Evolutionary conservation across 1,284 basidiomycete genomes (phyloP).

Genomic region (Pterulicium gracile): DNA sequence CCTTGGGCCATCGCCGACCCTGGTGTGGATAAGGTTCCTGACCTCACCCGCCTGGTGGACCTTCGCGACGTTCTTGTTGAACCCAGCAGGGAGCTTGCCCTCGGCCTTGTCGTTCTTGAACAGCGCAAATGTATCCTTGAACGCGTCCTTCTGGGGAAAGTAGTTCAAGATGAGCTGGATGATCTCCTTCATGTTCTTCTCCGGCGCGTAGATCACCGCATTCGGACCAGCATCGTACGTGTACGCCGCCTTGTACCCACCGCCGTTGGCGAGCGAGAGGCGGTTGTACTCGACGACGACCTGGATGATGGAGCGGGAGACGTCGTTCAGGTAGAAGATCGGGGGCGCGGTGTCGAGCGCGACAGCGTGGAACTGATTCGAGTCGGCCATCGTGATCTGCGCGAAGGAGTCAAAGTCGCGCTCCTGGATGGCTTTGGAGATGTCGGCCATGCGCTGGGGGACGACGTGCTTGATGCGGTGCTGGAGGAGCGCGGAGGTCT

Average conservation of each 20-base stretch:
- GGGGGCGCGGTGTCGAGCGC: slow-evolving; percentile 95
- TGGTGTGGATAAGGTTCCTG: slow-evolving; percentile 83
- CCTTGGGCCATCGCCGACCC: slow-evolving; percentile 85
- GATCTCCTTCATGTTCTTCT: slow-evolving; percentile 71
- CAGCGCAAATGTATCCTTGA: slow-evolving; percentile 67
- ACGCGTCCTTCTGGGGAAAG: slow-evolving; percentile 72
- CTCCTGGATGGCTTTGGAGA: slow-evolving; percentile 69
- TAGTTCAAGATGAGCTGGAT: slow-evolving; percentile 66
- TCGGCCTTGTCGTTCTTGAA: slow-evolving; percentile 34
- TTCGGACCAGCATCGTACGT: slow-evolving; percentile 99
- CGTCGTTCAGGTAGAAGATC: slow-evolving; percentile 99
- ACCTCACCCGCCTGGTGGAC: slow-evolving; percentile 69
- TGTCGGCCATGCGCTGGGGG: slow-evolving; percentile 77
- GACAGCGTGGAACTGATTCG: slow-evolving; percentile 98
- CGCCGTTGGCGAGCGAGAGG: slow-evolving; percentile 50
- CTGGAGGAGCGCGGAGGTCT: slow-evolving; percentile 83
- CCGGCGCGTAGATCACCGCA: slow-evolving; percentile 90
- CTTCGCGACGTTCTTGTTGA: slow-evolving; percentile 71
- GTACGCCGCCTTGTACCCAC: slow-evolving; percentile 81
- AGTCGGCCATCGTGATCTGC: slow-evolving; percentile 90
- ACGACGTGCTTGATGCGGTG: slow-evolving; percentile 86
- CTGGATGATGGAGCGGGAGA: slow-evolving; percentile 77
- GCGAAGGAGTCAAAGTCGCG: slow-evolving; percentile 89
- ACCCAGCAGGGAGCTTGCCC: slow-evolving; percentile 51
- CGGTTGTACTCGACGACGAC: slow-evolving; percentile 92